These are phyloP conservation scores for Globisporangium irregulare DNA, from an alignment of 352 stramenopile genomes.

Conservation along the genomic window DNA sequence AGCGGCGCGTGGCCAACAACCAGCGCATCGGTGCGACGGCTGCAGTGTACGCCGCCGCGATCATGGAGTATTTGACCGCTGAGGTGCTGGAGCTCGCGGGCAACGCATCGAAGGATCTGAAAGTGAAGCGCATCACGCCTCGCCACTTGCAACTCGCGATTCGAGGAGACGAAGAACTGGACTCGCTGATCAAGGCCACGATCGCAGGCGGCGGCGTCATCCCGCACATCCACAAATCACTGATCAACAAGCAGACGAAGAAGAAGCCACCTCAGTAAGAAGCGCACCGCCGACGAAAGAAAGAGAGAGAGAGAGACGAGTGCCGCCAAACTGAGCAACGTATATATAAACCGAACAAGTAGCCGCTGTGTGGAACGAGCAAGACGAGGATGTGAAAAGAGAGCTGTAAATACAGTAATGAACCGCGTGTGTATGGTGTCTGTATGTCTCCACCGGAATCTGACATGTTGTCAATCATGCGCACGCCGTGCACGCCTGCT, in stretches of 20 bases:
- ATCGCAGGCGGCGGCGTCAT: slow-evolving; percentile 99
- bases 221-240: slow-evolving; percentile 99
- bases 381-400: slow-evolving; percentile 2
- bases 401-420: slow-evolving; percentile 11
- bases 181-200: slow-evolving; percentile 99
- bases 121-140: slow-evolving; percentile 98
- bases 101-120: slow-evolving; percentile 96
- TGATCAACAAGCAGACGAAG: slow-evolving; percentile 98
- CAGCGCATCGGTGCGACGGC: slow-evolving; percentile 99
- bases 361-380: slow-evolving; percentile 5
- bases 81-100: slow-evolving; percentile 99
- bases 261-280: slow-evolving; percentile 80
- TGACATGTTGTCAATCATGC: background rate
- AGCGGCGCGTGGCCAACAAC: slow-evolving; percentile 97
- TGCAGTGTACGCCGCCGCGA: slow-evolving; percentile 99
- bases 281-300: background rate
- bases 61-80: slow-evolving; percentile 99
- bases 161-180: slow-evolving; percentile 99
- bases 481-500: too few species aligned
- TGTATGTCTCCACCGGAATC: background rate
- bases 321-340: slow-evolving; percentile 1
- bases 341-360: slow-evolving; percentile 16
- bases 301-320: background rate
- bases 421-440: background rate
- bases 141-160: slow-evolving; percentile 99